Conservation (phyloP, 805 yeast genomes). For the Spathaspora gorwiae region DNA sequence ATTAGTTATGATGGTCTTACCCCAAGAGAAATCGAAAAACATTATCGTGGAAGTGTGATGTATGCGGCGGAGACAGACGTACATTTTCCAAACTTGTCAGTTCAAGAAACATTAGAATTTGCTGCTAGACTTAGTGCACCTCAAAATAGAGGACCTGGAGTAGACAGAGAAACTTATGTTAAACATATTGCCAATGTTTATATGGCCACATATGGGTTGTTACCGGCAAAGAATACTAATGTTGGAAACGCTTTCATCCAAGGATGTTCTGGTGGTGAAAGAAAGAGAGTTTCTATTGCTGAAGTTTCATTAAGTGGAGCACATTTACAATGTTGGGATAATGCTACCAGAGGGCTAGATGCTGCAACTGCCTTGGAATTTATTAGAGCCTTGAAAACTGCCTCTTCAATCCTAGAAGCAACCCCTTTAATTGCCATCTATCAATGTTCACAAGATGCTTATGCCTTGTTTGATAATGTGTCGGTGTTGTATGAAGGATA, state of each 20-base stretch:
- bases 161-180: constrained; percentile 32
- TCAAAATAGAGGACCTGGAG: constrained; percentile 31
- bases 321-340: constrained; percentile 55
- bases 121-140: constrained; percentile 50
- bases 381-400: constrained; percentile 58
- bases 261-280: constrained; percentile 83
- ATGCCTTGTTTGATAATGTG: constrained; percentile 46
- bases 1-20: constrained; percentile 33
- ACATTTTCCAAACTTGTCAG: constrained; percentile 54
- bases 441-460: constrained; percentile 51
- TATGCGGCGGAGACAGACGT: constrained; percentile 51
- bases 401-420: constrained; percentile 47
- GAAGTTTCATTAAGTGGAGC: constrained; percentile 69
- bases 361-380: constrained; percentile 80
- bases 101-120: constrained; percentile 52
- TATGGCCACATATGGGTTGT: constrained; percentile 44
- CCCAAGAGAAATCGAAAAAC: constrained; percentile 21
- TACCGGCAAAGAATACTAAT: constrained; percentile 52
- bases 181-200: constrained; percentile 38
- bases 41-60: constrained; percentile 35
- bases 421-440: constrained; percentile 59
- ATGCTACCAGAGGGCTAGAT: constrained; percentile 82
- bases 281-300: constrained; percentile 79
- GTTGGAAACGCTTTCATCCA: constrained; percentile 64
- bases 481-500: constrained; percentile 43